Conservation (phyloP, 305 asterid genomes). For the Solanum hybrid region DNA sequence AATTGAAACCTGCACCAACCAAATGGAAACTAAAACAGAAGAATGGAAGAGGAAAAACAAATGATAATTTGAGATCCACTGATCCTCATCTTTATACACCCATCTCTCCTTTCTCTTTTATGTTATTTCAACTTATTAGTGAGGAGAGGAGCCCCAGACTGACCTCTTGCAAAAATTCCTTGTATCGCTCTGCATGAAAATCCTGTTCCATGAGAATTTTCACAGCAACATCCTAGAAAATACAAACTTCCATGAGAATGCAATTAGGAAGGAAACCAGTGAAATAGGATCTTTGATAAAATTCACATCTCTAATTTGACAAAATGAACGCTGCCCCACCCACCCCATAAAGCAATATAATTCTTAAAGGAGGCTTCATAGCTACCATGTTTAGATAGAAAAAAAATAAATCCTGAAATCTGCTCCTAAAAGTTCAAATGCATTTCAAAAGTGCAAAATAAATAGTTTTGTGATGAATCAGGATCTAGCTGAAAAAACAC, state of each 20-base stretch:
- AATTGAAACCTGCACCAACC: conserved; percentile 65
- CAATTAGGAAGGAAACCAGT: background rate
- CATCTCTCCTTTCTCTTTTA: background rate
- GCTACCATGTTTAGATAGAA: background rate
- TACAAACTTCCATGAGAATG: background rate
- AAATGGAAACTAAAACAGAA: conserved; percentile 4
- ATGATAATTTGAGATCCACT: background rate
- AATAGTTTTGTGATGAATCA: background rate
- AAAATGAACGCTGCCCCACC: background rate
- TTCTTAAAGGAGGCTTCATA: background rate
- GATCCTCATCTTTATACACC: background rate
- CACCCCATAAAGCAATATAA: background rate
- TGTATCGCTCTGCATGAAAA: conserved; percentile 56
- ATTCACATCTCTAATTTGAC: background rate
- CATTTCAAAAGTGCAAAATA: background rate
- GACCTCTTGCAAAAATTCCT: conserved; percentile 88
- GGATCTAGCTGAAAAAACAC: background rate
- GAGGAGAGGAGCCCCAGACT: background rate
- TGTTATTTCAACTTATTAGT: background rate
- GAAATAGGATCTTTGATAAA: background rate
- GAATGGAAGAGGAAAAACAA: background rate
- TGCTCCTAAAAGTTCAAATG: background rate
- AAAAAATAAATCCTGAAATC: background rate
- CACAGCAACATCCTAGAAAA: conserved; percentile 88
- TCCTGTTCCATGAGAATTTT: conserved; percentile 98